Percentiles rank a stretch among this genome's conserved stretches.
These are phyloP conservation scores for Cytospora chrysosperma DNA, from an alignment of 2,329 filamentous ascomycete genomes.

Conservation along the genomic window DNA sequence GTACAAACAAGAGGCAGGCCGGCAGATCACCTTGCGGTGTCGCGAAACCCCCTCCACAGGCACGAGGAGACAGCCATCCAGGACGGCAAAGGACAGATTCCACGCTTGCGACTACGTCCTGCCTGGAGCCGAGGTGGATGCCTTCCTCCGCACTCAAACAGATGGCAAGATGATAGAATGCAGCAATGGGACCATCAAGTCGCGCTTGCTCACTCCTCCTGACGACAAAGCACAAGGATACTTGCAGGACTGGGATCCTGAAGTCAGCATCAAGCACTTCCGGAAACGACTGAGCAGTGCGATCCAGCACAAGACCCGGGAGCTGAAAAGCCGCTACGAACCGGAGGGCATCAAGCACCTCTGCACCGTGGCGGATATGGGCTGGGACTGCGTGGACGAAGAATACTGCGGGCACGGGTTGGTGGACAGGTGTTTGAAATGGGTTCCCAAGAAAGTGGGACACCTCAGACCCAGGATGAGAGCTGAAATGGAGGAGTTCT, in stretches of 20 bases:
- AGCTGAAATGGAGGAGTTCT: slow-evolving; percentile 10
- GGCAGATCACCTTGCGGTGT: not conserved
- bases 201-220: not conserved
- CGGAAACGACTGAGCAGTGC: not conserved
- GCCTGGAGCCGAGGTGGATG: not conserved
- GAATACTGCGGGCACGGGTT: slow-evolving; percentile 18
- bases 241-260: not conserved
- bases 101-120: slow-evolving; percentile 4
- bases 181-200: not conserved
- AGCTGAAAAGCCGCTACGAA: not conserved
- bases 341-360: slow-evolving; percentile 6
- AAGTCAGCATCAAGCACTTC: not conserved
- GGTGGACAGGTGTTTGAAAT: slow-evolving; percentile 10
- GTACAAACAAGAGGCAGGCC: slow-evolving; percentile 7
- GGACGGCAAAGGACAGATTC: not conserved
- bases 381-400: slow-evolving; percentile 12
- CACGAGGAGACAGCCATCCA: slow-evolving; percentile 10
- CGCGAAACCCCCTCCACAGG: not conserved
- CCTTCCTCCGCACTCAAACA: not conserved
- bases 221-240: not conserved
- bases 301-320: not conserved
- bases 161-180: not conserved
- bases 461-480: not conserved
- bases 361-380: not conserved
- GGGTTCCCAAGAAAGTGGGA: not conserved